Conservation (phyloP, 768 basidiomycete genomes). For the Hericium rajendrae region DNA sequence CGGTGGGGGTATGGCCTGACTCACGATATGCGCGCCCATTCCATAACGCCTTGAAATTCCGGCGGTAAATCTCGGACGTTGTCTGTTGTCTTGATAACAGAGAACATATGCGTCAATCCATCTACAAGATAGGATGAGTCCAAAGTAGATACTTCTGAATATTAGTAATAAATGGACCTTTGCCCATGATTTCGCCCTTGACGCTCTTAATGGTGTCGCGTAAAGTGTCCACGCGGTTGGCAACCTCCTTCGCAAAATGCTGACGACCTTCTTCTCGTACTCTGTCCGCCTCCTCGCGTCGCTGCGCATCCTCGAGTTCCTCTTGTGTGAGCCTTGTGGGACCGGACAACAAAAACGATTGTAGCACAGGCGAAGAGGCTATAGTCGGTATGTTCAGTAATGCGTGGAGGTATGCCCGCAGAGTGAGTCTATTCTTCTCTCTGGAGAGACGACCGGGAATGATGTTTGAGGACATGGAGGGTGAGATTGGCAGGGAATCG, state of each 20-base stretch:
- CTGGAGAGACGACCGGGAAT: slow-evolving; percentile 47
- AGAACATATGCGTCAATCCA: slow-evolving; percentile 84
- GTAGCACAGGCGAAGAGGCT: slow-evolving; percentile 79
- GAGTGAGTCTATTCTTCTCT: slow-evolving; percentile 92
- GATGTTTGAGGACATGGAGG: neutral
- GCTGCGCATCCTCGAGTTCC: slow-evolving; percentile 71
- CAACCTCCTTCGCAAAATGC: slow-evolving; percentile 80
- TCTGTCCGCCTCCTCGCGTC: slow-evolving; percentile 83
- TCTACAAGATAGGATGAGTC: slow-evolving; percentile 33
- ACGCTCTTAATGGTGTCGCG: slow-evolving; percentile 77
- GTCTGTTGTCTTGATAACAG: slow-evolving; percentile 74
- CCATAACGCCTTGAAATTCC: slow-evolving; percentile 83
- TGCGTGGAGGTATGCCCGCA: slow-evolving; percentile 84
- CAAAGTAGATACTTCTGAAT: too few relatives aligned
- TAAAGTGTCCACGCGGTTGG: slow-evolving; percentile 75
- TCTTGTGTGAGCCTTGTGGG: slow-evolving; percentile 56
- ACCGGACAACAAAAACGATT: slow-evolving; percentile 73
- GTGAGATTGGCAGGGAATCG: slow-evolving; percentile 17
- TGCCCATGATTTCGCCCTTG: slow-evolving; percentile 89
- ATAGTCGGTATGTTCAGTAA: slow-evolving; percentile 63
- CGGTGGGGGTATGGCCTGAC: slow-evolving; percentile 21
- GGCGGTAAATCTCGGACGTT: slow-evolving; percentile 67
- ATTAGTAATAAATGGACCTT: slow-evolving; percentile 34
- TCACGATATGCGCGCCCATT: slow-evolving; percentile 96
- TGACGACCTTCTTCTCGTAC: slow-evolving; percentile 81